Evolutionary conservation across 495 filamentous ascomycete species (phyloP), one percentile per base, ranked within the genome.

Genomic region (Niebla homalea): DNA sequence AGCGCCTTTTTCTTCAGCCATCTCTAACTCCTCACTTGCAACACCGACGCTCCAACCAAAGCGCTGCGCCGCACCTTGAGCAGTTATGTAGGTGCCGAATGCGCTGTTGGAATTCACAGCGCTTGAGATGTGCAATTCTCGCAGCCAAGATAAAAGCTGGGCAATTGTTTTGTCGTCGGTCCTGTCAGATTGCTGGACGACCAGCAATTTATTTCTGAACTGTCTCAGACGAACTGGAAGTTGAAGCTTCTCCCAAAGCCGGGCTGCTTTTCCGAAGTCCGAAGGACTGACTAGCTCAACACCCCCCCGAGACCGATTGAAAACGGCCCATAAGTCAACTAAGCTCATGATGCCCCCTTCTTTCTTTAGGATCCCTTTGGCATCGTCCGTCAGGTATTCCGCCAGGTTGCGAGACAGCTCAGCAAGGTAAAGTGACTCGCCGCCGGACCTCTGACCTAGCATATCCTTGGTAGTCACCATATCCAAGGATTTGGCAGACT

Each of bases 1-100:
- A 12, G 79, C 77, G 0, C 93, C 92, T 55, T 75, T 79, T 64
- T 93, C 85, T 63, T 88, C 89, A 5, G 92, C 92, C 92, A 97
- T 96, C 65, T 95, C 89, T 26, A 99, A 67, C 64, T 97, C 93
- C 61, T 97, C 93, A 47, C 79, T 80, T 4, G 92, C 93, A 19
- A 99, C 92, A n/a, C 93, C 93, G 15, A 99, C 84, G 63, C 92
- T 97, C 92, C 92, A 99, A 20, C 89, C 87, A 67, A 99, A 99
- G 44, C 76, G 74, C 65, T 94, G 87, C 0, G 92, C 92, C 0
- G 78, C 77, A 61, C 96, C 89, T 57, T 90, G 83, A 7, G 89
- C 88, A 4, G 88, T 97, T 21, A 99, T 80, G 4, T 89, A 86
- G 37, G 79, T 73, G 2, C 90, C 93, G 61, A 85, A 93, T 20